Percentiles rank a stretch among this genome's conserved stretches.
Evolutionary conservation across 1,284 basidiomycete genomes (phyloP).

Genomic region (Porogramme epimiltina): DNA sequence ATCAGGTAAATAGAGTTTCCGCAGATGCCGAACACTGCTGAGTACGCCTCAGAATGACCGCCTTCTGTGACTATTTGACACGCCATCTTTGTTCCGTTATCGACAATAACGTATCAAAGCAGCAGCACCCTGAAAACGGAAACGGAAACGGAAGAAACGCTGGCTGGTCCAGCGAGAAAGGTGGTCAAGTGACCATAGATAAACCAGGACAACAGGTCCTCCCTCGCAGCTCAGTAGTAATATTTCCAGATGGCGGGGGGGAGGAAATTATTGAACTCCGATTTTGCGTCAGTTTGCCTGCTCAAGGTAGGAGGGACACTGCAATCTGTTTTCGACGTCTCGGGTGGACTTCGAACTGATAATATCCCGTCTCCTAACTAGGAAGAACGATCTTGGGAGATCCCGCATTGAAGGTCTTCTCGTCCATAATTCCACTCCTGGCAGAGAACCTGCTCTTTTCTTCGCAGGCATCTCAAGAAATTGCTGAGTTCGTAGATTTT

Average conservation of each 20-base stretch:
- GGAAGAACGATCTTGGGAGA: conserved; percentile 21
- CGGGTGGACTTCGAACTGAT: neutral
- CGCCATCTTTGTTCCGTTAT: conserved; percentile 8
- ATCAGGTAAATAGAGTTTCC: too few relatives aligned
- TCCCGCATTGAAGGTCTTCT: conserved; percentile 14
- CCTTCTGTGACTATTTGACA: conserved; percentile 20
- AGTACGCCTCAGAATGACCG: conserved; percentile 5
- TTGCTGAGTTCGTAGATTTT: conserved; percentile 18
- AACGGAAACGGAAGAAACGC: neutral
- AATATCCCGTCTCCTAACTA: neutral
- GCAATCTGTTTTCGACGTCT: too few relatives aligned
- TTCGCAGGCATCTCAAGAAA: conserved; percentile 5
- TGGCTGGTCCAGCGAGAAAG: conserved; percentile 19
- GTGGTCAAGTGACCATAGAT: conserved; percentile 21
- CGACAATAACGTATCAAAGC: neutral
- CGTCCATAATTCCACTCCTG: conserved; percentile 8
- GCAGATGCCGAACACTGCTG: too few relatives aligned
- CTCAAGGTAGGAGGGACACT: conserved; percentile 14
- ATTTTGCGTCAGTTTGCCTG: conserved; percentile 24
- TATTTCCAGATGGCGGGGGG: neutral
- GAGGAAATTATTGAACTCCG: conserved; percentile 17
- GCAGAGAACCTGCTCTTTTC: conserved; percentile 10
- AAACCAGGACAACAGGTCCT: conserved; percentile 26
- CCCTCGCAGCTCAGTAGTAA: conserved; percentile 19
- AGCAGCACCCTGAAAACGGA: neutral